Base-by-base conservation (phyloP, 805 yeast species). In the Ogataea sp. region DNA sequence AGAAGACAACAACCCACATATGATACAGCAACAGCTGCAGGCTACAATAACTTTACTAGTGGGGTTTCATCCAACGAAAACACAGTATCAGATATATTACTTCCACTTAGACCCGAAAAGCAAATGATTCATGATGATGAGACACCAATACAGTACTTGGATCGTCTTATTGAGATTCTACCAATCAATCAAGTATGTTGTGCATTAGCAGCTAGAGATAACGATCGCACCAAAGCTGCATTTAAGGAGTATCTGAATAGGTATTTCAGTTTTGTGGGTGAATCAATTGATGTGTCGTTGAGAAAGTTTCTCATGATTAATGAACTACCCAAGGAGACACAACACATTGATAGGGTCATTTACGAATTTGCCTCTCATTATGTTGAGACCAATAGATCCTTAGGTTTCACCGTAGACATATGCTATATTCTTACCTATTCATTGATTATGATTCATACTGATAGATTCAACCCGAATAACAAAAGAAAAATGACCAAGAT, bases 361-460 rank as follows among this genome's bases (percentile, higher is more conserved):
- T 73, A 71, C 38, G 69, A 69, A 25, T 79, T 83, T 56, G 71
- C 83, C 9, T 52, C 51, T 23, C 65, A 71, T 20, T 83, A 76
- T 54, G 67, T 66, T 43, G 52, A 58, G 23, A 68, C 55, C 39
- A 71, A 73, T 43, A 63, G 64, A 0, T 52, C 51, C 8, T 38
- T 65, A 10, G 71, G 64, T 26, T 37, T 51, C n/a, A 52, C 55
- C 15, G 47, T 49, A 1, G 83, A 80, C 41, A 75, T 77, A 32
- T 75, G 81, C 8, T 80, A 81, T 50, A 73, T 80, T 35, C 52
- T 81, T 11, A 67, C 78, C 1, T 83, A 78, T 50, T 78, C 87
- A 2, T 55, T 83, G 32, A 65, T 83, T 34, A 78, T 83, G 69
- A 60, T 83, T 25, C 90, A 83, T 52, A 83, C 93, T 0, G 93